Percentiles rank a stretch among this genome's conserved stretches.
Conservation (phyloP, 2,329 filamentous ascomycete species). For the Lasiodiplodia citricola region DNA sequence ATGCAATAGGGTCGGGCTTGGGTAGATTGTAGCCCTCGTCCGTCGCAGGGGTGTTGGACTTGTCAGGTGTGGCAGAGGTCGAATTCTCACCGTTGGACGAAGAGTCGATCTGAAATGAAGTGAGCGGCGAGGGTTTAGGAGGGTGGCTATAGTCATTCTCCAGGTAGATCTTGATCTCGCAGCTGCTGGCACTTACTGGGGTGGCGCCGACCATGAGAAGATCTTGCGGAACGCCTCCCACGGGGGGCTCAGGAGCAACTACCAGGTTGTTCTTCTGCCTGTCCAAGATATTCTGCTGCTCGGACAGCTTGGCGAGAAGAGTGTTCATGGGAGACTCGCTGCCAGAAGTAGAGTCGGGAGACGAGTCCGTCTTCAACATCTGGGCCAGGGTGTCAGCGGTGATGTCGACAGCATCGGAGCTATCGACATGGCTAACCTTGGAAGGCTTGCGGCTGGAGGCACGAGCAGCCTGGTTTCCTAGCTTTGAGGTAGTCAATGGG, state of each 20-base stretch:
- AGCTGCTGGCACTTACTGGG: conserved; percentile 11
- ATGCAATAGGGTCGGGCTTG: conserved; percentile 59
- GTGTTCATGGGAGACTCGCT: conserved; percentile 58
- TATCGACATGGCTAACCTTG: conserved; percentile 38
- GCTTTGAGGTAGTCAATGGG: conserved; percentile 45
- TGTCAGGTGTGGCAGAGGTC: conserved; percentile 66
- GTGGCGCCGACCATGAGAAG: conserved; percentile 2
- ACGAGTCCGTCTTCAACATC: conserved; percentile 20
- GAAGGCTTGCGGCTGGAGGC: conserved; percentile 23
- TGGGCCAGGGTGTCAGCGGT: conserved; percentile 13
- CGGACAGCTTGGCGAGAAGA: conserved; percentile 73
- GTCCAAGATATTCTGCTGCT: conserved; percentile 54
- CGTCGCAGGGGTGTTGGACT: conserved; percentile 34
- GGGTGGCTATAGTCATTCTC: background rate
- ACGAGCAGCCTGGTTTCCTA: conserved; percentile 35
- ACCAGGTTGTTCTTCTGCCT: conserved; percentile 17
- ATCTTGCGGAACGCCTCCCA: background rate
- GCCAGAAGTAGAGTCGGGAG: conserved; percentile 12
- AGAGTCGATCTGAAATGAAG: conserved; percentile 36
- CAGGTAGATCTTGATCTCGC: background rate
- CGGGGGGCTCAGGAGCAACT: background rate
- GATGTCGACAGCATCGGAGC: conserved; percentile 31
- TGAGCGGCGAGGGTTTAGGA: background rate
- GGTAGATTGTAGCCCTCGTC: conserved; percentile 35
- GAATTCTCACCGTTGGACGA: conserved; percentile 65